Percentiles rank a stretch among this genome's conserved stretches.
Conservation (phyloP, 768 basidiomycete species). For the Podaxis pistillaris region DNA sequence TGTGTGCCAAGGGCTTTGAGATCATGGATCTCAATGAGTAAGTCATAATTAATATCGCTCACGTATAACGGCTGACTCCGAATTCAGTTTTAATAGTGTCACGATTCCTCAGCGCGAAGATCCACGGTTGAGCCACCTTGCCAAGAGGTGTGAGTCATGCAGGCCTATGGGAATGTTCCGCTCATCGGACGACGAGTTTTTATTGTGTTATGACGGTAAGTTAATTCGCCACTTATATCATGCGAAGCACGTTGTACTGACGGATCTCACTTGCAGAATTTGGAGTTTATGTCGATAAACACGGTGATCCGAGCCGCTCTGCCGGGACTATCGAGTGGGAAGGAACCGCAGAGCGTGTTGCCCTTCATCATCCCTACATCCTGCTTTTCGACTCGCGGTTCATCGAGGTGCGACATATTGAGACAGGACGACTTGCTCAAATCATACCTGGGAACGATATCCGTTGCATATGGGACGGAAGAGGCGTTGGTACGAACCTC, state of each 20-base stretch:
- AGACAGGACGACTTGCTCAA: conserved; percentile 79
- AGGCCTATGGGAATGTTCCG: conserved; percentile 94
- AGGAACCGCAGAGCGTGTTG: conserved; percentile 85
- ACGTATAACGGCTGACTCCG: not conserved
- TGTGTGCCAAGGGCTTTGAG: conserved; percentile 93
- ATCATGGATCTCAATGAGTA: conserved; percentile 96
- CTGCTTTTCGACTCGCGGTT: conserved; percentile 89
- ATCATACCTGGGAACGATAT: conserved; percentile 85
- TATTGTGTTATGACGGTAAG: conserved; percentile 91
- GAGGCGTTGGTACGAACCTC: conserved; percentile 53
- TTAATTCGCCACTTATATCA: not conserved
- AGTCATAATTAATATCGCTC: conserved; percentile 23
- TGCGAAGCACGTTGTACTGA: not conserved
- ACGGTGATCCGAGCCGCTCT: conserved; percentile 81
- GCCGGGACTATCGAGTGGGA: conserved; percentile 92
- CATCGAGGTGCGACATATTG: conserved; percentile 88
- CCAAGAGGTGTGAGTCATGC: conserved; percentile 84
- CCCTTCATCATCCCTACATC: conserved; percentile 88
- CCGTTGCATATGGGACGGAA: conserved; percentile 90
- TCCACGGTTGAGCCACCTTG: conserved; percentile 61
- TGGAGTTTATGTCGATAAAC: conserved; percentile 91
- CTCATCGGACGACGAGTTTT: conserved; percentile 86
- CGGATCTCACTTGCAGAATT: conserved; percentile 56
- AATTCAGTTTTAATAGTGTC: conserved; percentile 76
- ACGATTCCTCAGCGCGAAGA: conserved; percentile 85